A percentile compares a stretch with the other conserved stretches of the same genome.
Conservation (phyloP, 768 basidiomycete species). For the Hemileccinum impolitum region DNA sequence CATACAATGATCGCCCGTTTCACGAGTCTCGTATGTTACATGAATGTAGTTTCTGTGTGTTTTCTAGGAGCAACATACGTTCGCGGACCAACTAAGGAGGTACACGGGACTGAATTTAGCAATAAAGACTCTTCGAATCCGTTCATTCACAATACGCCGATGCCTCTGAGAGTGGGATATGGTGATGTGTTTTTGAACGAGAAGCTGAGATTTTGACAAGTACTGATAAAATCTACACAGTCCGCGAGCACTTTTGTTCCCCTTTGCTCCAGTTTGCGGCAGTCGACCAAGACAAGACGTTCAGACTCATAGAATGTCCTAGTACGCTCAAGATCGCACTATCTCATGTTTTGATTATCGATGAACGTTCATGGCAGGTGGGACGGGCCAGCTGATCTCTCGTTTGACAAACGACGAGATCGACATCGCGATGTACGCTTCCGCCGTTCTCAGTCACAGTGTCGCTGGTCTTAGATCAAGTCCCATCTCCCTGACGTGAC, state of each 20-base stretch:
- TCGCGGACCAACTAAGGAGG: neutral
- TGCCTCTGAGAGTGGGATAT: constrained; percentile 33
- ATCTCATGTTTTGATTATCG: constrained; percentile 16
- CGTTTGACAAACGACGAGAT: constrained; percentile 73
- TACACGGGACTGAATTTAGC: neutral
- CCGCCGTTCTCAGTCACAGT: neutral
- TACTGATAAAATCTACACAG: constrained; percentile 33
- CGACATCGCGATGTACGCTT: constrained; percentile 72
- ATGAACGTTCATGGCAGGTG: constrained; percentile 46
- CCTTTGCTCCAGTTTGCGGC: constrained; percentile 85
- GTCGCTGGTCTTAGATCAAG: constrained; percentile 1
- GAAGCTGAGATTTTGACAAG: neutral
- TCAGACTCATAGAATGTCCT: constrained; percentile 86
- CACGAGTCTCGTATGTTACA: constrained; percentile 5
- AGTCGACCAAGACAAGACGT: constrained; percentile 64
- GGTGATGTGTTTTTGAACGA: constrained; percentile 14
- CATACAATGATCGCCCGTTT: constrained; percentile 55
- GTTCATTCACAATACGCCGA: constrained; percentile 2
- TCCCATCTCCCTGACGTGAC: neutral
- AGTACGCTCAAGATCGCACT: constrained; percentile 41
- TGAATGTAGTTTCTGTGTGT: constrained; percentile 12
- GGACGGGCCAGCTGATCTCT: constrained; percentile 80
- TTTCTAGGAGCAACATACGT: neutral
- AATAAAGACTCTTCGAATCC: neutral
- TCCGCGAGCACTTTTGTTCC: constrained; percentile 88